Percentiles rank a stretch among this genome's conserved stretches.
Evolutionary conservation across 2,329 filamentous ascomycete genomes (phyloP).

Genomic region (Bisporella sp.): DNA sequence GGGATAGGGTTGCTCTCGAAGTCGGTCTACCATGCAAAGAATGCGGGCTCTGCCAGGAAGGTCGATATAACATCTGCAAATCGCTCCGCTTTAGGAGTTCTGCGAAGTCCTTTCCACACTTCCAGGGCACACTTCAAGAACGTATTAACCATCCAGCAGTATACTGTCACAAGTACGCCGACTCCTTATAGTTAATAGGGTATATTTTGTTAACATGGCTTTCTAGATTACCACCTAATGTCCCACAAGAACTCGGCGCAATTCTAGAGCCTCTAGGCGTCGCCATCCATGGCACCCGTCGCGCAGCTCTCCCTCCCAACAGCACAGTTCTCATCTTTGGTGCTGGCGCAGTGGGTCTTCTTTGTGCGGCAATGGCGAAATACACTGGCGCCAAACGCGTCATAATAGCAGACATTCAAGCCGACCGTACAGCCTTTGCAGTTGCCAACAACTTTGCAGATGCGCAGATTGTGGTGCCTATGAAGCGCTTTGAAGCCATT

Average conservation of each 20-base stretch:
- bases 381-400: slow-evolving; percentile 84
- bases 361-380: slow-evolving; percentile 27
- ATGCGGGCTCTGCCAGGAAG: slow-evolving; percentile 84
- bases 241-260: slow-evolving; percentile 85
- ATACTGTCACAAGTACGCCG: slow-evolving; percentile 75
- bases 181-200: background rate
- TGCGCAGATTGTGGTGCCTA: slow-evolving; percentile 23
- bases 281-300: slow-evolving; percentile 79
- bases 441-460: slow-evolving; percentile 26
- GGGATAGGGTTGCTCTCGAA: slow-evolving; percentile 89
- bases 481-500: slow-evolving; percentile 22
- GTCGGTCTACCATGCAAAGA: slow-evolving; percentile 86
- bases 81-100: slow-evolving; percentile 31
- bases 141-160: slow-evolving; percentile 83
- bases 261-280: slow-evolving; percentile 88
- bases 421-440: slow-evolving; percentile 78
- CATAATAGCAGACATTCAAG: slow-evolving; percentile 91
- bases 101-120: slow-evolving; percentile 29
- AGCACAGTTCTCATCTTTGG: slow-evolving; percentile 86
- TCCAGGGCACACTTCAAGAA: slow-evolving; percentile 27
- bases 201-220: slow-evolving; percentile 2
- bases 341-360: slow-evolving; percentile 83
- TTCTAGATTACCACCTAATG: slow-evolving; percentile 45
- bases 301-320: slow-evolving; percentile 70
- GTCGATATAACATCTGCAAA: slow-evolving; percentile 92